phyloP scores from a whole-genome alignment of 2,329 filamentous ascomycete genomes.

The Penicillium hordei region DNA sequence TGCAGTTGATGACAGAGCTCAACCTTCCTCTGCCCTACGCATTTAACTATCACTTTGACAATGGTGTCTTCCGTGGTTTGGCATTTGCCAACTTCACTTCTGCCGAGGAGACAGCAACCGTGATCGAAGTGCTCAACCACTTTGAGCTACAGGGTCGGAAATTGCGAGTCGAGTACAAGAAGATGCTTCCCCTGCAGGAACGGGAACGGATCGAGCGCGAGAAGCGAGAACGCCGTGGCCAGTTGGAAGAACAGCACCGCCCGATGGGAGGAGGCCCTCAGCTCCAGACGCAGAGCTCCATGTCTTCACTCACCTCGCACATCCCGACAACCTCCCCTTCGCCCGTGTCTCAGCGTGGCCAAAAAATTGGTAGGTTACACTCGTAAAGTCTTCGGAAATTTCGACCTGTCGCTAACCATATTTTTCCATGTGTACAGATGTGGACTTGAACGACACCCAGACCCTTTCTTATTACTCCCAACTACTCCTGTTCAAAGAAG shows the following conservation, averaged over 20 bases:
- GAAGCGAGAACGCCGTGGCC: slow-evolving; percentile 91
- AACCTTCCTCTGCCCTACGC: slow-evolving; percentile 92
- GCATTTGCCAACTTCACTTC: slow-evolving; percentile 99
- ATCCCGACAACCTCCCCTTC: slow-evolving; percentile 65
- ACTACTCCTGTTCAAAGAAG: slow-evolving; percentile 83
- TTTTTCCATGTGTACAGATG: slow-evolving; percentile 48
- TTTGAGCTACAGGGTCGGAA: slow-evolving; percentile 94
- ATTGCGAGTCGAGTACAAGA: slow-evolving; percentile 96
- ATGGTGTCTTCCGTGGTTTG: slow-evolving; percentile 90
- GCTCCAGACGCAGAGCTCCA: slow-evolving; percentile 80
- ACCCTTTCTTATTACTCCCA: slow-evolving; percentile 89
- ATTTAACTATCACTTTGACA: slow-evolving; percentile 99
- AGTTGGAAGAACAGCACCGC: slow-evolving; percentile 95
- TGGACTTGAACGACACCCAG: slow-evolving; percentile 88
- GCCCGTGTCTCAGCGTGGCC: slow-evolving; percentile 59
- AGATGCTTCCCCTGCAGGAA: slow-evolving; percentile 95
- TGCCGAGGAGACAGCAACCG: slow-evolving; percentile 84
- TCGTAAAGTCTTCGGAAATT: not conserved
- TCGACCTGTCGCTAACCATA: slow-evolving; percentile 1
- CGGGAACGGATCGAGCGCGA: slow-evolving; percentile 94
- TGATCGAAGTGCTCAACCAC: slow-evolving; percentile 93
- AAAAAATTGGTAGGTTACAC: slow-evolving; percentile 38
- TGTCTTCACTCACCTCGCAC: slow-evolving; percentile 72
- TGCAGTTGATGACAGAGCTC: slow-evolving; percentile 90
- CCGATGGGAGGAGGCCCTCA: slow-evolving; percentile 60